Evolutionary conservation across 129 eudicot species (phyloP).

Genomic region (Helianthus annuus): DNA sequence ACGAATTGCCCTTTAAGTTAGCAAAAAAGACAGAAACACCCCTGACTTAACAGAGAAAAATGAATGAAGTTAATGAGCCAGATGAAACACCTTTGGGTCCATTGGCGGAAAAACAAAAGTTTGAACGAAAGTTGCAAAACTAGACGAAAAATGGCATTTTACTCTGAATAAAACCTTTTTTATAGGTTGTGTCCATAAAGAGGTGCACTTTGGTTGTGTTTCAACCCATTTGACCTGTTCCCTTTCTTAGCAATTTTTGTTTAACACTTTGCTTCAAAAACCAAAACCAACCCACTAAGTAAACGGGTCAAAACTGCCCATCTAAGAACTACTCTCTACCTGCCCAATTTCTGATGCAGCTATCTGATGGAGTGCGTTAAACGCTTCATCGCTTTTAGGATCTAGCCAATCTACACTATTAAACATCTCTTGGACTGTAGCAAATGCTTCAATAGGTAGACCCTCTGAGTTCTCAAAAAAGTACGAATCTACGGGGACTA

Average conservation of each 20-base stretch:
- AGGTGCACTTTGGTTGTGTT: neutral
- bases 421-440: conserved; percentile 60
- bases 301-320: neutral
- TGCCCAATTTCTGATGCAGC: conserved; percentile 42
- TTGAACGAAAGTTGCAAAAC: no score
- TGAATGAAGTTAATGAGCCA: no score
- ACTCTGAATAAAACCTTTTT: no score
- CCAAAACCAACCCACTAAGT: conserved; percentile 2
- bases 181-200: neutral
- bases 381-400: conserved; percentile 42
- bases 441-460: conserved; percentile 79
- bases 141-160: no score
- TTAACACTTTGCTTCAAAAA: neutral
- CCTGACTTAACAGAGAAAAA: no score
- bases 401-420: conserved; percentile 57
- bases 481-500: conserved; percentile 36
- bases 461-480: conserved; percentile 52
- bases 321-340: conserved; percentile 21
- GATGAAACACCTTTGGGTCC: no score
- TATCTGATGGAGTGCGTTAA: conserved; percentile 35
- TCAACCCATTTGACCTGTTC: neutral
- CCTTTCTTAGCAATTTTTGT: neutral
- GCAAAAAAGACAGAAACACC: no score
- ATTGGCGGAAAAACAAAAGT: no score
- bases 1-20: no score